Base-by-base conservation (phyloP, 768 basidiomycete genomes). In the Asterophora lycoperdoides region DNA sequence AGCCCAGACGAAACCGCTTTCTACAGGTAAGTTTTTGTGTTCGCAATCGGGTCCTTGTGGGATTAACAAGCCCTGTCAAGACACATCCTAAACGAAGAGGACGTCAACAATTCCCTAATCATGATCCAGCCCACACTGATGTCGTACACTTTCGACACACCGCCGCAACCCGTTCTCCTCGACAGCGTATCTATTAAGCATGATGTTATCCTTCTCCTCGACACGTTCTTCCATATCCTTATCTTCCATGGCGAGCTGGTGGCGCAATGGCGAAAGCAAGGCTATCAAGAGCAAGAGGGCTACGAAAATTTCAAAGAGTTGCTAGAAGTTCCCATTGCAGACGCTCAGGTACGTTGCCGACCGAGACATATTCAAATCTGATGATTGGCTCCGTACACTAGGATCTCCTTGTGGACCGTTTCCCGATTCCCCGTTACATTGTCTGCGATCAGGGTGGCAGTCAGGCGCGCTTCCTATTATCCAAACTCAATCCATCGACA, bases 81-180 rank as follows among this genome's bases (percentile, higher is more conserved):
- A 56, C 96, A 97, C 67, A 81, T 96, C 33, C 73, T 98, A 36
- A 93, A 97, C 66, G 89, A 94, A 63, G 93, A 94, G 68, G 96
- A 99, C 62, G 95, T 97, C 61, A 98, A 98, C 76, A 97, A 97
- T 68, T 97, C 95, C 11, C 72, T 99, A 49, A 96, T 98, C 68
- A 98, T 98, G 96, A 99, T 99, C 43, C 96, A 99, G 67, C 96
- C 96, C 3, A 99, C 96, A 7, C 80, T 99, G 43, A 98, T 98
- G 94, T 94, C 93, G 2, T 99, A 98, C 68, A 86, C 88, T 7
- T 89, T 98, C 64, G 96, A 99, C 63, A 80, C 83, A 2, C 79
- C 83, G 8, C 86, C 96, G 11, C 90, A 93, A 58, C 96, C 96
- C 14, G 95, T 98, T 28, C 76, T 99, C 15, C 83, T 99, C 28